Percentiles rank a stretch among this genome's conserved stretches.
Evolutionary conservation across 352 stramenopile genomes (phyloP).

Genomic region (Phytophthora syringae): DNA sequence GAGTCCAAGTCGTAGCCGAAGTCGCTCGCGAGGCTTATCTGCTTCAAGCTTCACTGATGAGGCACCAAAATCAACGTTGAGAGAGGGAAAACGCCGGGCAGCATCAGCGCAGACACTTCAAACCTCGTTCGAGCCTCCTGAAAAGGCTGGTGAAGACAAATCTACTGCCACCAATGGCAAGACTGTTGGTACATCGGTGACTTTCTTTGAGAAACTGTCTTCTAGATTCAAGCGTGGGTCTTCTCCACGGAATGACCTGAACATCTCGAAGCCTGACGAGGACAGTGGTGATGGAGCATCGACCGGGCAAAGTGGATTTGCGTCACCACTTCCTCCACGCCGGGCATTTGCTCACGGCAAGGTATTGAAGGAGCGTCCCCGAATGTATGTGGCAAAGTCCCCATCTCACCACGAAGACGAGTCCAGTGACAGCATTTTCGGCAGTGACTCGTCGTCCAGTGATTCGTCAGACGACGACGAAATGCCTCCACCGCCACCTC

Average conservation of each 20-base stretch:
- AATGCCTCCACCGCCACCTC: constrained; percentile 54
- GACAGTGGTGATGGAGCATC: constrained; percentile 20
- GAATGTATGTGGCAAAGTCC: constrained; percentile 81
- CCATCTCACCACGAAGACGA: constrained; percentile 76
- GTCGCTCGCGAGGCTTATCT: constrained; percentile 39
- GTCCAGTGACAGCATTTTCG: constrained; percentile 89
- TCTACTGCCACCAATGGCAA: constrained; percentile 22
- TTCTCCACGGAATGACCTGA: constrained; percentile 48
- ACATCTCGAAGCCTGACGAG: constrained; percentile 31
- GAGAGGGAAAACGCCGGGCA: constrained; percentile 43
- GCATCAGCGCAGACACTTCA: constrained; percentile 45
- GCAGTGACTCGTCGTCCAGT: constrained; percentile 67
- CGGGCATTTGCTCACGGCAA: constrained; percentile 39
- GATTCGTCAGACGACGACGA: constrained; percentile 59
- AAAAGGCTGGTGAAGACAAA: constrained; percentile 49
- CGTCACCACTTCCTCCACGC: constrained; percentile 31
- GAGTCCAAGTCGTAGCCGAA: constrained; percentile 32
- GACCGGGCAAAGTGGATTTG: constrained; percentile 26
- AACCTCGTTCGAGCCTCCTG: constrained; percentile 25
- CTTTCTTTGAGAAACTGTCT: constrained; percentile 87
- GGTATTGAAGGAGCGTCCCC: constrained; percentile 67
- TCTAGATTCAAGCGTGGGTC: constrained; percentile 81
- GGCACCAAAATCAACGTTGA: constrained; percentile 21
- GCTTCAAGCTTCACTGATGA: constrained; percentile 43
- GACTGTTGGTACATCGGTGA: constrained; percentile 55